phyloP scores from a whole-genome alignment of 352 stramenopile genomes.

The Aphanomyces astaci region DNA sequence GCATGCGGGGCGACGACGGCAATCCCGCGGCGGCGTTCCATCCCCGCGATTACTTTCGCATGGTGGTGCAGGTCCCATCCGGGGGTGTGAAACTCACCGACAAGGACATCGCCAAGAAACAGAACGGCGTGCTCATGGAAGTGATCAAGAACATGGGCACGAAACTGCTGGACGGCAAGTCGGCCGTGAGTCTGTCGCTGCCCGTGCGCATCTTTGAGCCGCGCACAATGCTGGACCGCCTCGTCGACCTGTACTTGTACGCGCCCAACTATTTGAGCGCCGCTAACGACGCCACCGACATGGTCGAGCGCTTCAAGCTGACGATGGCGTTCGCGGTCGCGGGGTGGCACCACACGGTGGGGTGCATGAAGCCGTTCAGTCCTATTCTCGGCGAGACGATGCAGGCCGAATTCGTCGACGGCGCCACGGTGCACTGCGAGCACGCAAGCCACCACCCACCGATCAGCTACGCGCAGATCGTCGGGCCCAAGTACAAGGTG shows the following conservation, averaged over 20 bases:
- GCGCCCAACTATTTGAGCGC: constrained; percentile 64
- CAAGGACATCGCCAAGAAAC: constrained; percentile 81
- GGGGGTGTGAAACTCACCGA: constrained; percentile 74
- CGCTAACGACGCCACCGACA: constrained; percentile 48
- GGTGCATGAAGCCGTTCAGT: constrained; percentile 81
- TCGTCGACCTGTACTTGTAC: constrained; percentile 75
- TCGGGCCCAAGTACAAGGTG: constrained; percentile 64
- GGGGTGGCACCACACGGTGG: constrained; percentile 68
- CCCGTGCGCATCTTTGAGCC: constrained; percentile 82
- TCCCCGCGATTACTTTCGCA: constrained; percentile 69
- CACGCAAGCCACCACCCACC: constrained; percentile 81
- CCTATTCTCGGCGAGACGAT: constrained; percentile 78
- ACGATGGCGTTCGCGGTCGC: constrained; percentile 71
- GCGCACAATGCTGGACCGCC: constrained; percentile 68
- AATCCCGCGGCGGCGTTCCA: constrained; percentile 39
- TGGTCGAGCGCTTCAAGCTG: constrained; percentile 71
- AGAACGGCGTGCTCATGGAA: constrained; percentile 76
- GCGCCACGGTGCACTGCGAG: constrained; percentile 70
- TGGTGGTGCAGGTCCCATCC: constrained; percentile 63
- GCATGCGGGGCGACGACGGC: constrained; percentile 29
- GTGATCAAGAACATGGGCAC: constrained; percentile 69
- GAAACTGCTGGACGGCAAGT: constrained; percentile 63
- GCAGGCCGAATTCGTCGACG: constrained; percentile 63
- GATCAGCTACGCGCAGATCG: constrained; percentile 78
- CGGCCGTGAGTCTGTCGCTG: constrained; percentile 70